Conservation (phyloP, 164 flowering plant species). For the Chimonanthus salicifolius region DNA sequence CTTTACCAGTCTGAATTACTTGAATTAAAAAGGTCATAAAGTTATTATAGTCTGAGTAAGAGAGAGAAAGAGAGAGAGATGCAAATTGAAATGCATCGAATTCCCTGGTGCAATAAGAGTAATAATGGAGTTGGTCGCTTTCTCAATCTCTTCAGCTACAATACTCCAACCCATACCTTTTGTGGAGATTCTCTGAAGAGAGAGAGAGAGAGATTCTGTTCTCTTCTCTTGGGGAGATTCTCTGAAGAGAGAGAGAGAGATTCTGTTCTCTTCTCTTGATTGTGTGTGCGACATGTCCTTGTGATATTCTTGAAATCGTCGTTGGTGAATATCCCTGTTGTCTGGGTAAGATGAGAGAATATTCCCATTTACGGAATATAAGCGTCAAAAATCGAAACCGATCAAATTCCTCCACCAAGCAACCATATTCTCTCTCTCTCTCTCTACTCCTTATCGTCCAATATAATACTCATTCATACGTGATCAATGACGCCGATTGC, state of each 20-base stretch:
- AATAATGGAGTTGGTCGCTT: constrained; percentile 49
- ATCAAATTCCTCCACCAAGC: neutral
- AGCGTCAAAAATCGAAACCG: constrained; percentile 21
- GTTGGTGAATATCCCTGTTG: constrained; percentile 72
- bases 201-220: constrained; percentile 4
- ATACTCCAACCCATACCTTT: constrained; percentile 68
- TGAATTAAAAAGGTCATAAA: neutral
- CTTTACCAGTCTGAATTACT: neutral
- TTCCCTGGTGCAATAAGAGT: constrained; percentile 13
- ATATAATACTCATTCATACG: constrained; percentile 2
- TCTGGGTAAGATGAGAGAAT: constrained; percentile 21
- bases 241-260: constrained; percentile 13
- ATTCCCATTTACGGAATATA: neutral
- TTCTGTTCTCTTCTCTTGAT: constrained; percentile 18
- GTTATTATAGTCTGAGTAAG: neutral
- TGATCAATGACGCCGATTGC: neutral
- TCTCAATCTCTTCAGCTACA: constrained; percentile 51
- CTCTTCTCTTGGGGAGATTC: constrained; percentile 29
- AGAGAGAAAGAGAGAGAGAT: constrained; percentile 4
- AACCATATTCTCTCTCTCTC: neutral
- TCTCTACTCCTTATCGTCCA: neutral
- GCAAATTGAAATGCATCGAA: neutral
- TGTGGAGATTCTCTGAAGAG: constrained; percentile 40
- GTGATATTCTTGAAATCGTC: constrained; percentile 29
- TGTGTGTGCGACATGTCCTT: constrained; percentile 49